phyloP scores from a whole-genome alignment of 2,329 filamentous ascomycete genomes.

The Aspergillus fumigatiaffinis region DNA sequence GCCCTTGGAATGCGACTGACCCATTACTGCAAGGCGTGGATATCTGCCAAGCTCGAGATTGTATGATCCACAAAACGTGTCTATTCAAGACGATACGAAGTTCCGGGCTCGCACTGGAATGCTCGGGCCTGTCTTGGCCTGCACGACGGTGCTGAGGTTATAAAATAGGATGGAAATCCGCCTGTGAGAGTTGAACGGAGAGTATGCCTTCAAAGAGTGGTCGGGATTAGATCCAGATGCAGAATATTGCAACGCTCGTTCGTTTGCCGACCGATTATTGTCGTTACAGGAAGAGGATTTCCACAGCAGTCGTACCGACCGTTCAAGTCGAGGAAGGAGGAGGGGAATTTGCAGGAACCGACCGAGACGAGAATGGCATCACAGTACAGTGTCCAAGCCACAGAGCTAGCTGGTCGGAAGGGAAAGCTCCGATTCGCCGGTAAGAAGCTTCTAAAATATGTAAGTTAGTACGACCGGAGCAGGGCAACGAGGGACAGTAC shows the following conservation, averaged over 20 bases:
- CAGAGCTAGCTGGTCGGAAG: slow-evolving; percentile 18
- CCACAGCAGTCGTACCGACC: not conserved
- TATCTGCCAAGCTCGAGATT: slow-evolving; percentile 29
- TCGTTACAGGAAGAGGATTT: not conserved
- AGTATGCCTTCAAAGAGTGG: not conserved
- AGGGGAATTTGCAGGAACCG: slow-evolving; percentile 3
- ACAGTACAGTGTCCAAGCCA: slow-evolving; percentile 12
- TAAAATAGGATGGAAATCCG: slow-evolving; percentile 13
- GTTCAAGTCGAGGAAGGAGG: slow-evolving; percentile 1
- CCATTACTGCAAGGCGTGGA: slow-evolving; percentile 40
- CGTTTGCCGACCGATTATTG: not conserved
- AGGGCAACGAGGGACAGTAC: slow-evolving; percentile 1
- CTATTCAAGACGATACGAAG: slow-evolving; percentile 21
- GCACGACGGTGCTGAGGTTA: slow-evolving; percentile 15
- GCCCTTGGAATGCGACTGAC: slow-evolving; percentile 51
- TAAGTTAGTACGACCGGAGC: slow-evolving; percentile 12
- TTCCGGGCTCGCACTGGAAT: slow-evolving; percentile 25
- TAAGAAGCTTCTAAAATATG: slow-evolving; percentile 11
- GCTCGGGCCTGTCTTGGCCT: slow-evolving; percentile 23
- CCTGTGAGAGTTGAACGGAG: not conserved
- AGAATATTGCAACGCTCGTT: not conserved
- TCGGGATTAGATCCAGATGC: not conserved
- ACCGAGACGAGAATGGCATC: slow-evolving; percentile 7
- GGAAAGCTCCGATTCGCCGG: slow-evolving; percentile 23
- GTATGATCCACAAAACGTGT: slow-evolving; percentile 19